Evolutionary conservation across 345 rosid genomes (phyloP), one percentile per base, ranked within the genome.

Genomic region (Ailanthus altissimus): DNA sequence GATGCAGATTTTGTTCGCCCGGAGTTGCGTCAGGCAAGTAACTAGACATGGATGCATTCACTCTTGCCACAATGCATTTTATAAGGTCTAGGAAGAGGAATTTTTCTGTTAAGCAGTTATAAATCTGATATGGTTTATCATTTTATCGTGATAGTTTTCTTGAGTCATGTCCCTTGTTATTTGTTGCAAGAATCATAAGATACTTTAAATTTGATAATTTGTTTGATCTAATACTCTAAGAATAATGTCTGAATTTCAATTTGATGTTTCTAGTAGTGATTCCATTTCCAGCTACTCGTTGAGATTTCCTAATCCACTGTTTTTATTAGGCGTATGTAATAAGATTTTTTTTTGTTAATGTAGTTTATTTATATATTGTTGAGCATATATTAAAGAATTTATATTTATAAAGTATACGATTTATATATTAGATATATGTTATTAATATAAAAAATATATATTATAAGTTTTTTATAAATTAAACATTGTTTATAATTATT

Each of bases 1-100:
- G 87, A 87, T 74, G 90, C 90, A 0, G 90, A 85, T 75, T 85
- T 87, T 38, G 90, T 87, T 32, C 82, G 86, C 25, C 88, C 86
- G 0, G 88, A 87, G 77, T 74, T 87, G 78, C 85, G 90, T 42
- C 85, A 77, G 64, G 56, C 81, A 5, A 72, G 81, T 49, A 63
- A 46, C 56, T 84, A 72, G 75, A 67, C 14, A 50, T 21, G 40
- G 61, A 49, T 32, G 7, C 2, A 28, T n/a, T 32, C 14, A 49
- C 5, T 10, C 23, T 49, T 26, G 58, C 47, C 20, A 26, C 46
- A 47, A 3, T 38, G 32, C 15, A 16, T 54, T 16, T 72, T 58
- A 25, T 46, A 38, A 73, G 43, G 45, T 60, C 11, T n/a, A 43
- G 21, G 57, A 43, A 23, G 4, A 13, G 25, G 21, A 14, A 36